These are phyloP conservation scores for Trametes elegans DNA, from an alignment of 768 basidiomycete species.

Conservation along the genomic window DNA sequence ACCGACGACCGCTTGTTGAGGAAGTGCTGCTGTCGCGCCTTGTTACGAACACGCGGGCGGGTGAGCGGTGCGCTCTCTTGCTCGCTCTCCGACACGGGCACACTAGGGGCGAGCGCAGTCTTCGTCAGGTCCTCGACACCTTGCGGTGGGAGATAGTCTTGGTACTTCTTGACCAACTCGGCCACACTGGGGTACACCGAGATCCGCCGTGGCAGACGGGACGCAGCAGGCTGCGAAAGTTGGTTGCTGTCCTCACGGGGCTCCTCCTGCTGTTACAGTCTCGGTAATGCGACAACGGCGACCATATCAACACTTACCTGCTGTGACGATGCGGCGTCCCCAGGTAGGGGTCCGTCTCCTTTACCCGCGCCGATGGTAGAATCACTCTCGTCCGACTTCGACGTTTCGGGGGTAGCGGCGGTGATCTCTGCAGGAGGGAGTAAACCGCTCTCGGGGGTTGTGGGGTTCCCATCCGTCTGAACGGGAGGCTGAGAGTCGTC, in stretches of 20 bases:
- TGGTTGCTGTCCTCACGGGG: conserved; percentile 21
- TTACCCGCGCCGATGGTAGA: conserved; percentile 73
- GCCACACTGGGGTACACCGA: conserved; percentile 67
- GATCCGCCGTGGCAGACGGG: conserved; percentile 63
- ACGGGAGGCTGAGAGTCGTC: too few species aligned
- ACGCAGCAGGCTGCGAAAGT: conserved; percentile 35
- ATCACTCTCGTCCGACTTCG: conserved; percentile 75
- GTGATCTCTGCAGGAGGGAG: conserved; percentile 9
- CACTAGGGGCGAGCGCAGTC: conserved; percentile 62
- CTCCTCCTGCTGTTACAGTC: not conserved
- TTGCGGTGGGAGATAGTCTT: conserved; percentile 70
- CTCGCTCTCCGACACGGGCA: conserved; percentile 77
- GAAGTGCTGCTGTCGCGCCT: conserved; percentile 50
- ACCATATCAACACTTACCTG: conserved; percentile 19
- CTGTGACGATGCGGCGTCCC: conserved; percentile 1
- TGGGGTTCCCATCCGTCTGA: too few species aligned
- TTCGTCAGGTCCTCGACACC: conserved; percentile 70
- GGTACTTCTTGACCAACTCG: conserved; percentile 81
- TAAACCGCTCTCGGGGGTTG: conserved; percentile 16
- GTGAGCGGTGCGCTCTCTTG: conserved; percentile 49
- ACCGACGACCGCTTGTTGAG: conserved; percentile 54
- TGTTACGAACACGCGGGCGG: conserved; percentile 43
- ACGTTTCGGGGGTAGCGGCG: conserved; percentile 7
- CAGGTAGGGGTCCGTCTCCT: conserved; percentile 14
- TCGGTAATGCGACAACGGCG: not conserved